Base-by-base conservation (phyloP, 495 filamentous ascomycete genomes). In the Daldinia loculata region DNA sequence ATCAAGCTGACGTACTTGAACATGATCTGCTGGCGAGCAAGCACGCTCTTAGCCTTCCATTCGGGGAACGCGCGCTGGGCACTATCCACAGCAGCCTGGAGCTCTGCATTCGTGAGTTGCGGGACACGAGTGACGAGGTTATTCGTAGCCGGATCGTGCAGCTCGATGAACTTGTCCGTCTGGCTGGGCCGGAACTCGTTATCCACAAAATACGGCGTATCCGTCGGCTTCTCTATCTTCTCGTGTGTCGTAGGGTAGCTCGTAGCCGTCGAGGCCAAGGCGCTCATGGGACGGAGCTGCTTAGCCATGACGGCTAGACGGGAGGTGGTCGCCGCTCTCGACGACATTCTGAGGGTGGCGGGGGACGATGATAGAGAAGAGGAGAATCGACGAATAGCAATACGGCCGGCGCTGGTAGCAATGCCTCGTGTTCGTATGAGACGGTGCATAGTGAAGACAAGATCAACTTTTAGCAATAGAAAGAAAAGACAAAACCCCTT, bases 61-160 rank as follows among this genome's bases (percentile, higher is more conserved):
- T 84, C 84, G 61, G 92, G 91, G 80, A 97, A 99, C 4, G 95
- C 95, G 83, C 91, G 92, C 84, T 94, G 79, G 34, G 95, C 96
- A 71, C 92, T 93, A 69, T 89, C 88, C 45, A 98, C 93, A 30
- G 93, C 95, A 36, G 94, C 94, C 72, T 88, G 84, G 59, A 99
- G 87, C 82, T 99, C 95, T 74, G 85, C 92, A 80, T 94, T 87
- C 7, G 95, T 98, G 76, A 91, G 95, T 80, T 98, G 94, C 24
- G 95, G 95, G 34, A 99, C 95, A n/a, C 96, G 91, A 9, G 95
- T 98, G 34, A 99, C 93, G 53, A 99, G 89, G 76, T 97, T 95
- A 85, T 98, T 98, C 63, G 95, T 99, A 56, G 96, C 95, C 2
- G 95, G 95, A 76, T 99, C 95, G 79, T 93, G 84, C 43, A 99